Evolutionary conservation across 2,329 filamentous ascomycete species (phyloP).

Genomic region (Aspergillus ochraceus): DNA sequence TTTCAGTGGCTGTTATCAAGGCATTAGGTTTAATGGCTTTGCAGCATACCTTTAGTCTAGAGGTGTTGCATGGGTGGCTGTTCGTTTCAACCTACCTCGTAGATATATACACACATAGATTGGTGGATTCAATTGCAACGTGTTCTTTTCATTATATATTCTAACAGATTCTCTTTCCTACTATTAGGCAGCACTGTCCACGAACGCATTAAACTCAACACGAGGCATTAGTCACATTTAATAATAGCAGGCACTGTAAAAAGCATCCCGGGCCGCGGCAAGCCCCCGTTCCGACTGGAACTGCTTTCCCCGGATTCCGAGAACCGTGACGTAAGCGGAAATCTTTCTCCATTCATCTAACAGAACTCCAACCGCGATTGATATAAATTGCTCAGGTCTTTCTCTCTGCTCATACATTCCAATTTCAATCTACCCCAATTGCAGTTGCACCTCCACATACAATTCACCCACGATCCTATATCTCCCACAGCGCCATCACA

Average conservation of each 20-base stretch:
- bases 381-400: background rate
- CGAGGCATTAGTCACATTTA: too few species aligned
- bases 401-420: background rate
- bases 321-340: conserved; percentile 1
- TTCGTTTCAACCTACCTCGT: background rate
- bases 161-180: background rate
- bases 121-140: background rate
- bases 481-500: background rate
- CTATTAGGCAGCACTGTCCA: background rate
- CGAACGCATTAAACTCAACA: background rate
- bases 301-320: conserved; percentile 8
- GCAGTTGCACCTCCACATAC: background rate
- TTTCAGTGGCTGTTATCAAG: too few species aligned
- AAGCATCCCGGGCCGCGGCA: background rate
- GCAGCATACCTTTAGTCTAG: too few species aligned
- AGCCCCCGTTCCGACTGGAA: conserved; percentile 5
- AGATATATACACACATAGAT: background rate
- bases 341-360: background rate
- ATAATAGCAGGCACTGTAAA: background rate
- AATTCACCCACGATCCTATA: background rate
- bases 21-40: too few species aligned
- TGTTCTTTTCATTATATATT: background rate
- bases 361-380: background rate
- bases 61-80: background rate
- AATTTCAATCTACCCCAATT: background rate